These are phyloP conservation scores for Penium margaritaceum DNA, from an alignment of 139 green algal species.

Conservation along the genomic window DNA sequence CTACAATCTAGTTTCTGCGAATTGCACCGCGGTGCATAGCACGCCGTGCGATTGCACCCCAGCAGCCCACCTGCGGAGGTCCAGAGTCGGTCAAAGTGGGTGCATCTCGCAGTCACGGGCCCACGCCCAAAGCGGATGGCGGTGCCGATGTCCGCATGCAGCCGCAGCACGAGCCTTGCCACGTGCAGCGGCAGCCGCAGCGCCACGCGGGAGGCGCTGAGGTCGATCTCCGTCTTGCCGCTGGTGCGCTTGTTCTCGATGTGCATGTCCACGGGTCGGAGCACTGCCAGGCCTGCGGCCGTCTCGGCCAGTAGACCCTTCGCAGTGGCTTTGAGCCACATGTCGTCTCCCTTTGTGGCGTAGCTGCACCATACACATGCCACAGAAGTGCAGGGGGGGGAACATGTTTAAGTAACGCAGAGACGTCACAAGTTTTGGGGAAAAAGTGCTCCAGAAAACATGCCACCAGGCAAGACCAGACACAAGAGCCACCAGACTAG, in stretches of 20 bases:
- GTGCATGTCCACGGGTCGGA: slow-evolving; percentile 23
- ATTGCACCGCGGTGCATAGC: too few relatives aligned
- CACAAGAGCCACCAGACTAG: too few relatives aligned
- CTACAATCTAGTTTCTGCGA: too few relatives aligned
- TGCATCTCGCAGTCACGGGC: slow-evolving; percentile 52
- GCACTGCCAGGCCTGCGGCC: slow-evolving; percentile 6
- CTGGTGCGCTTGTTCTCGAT: neutral
- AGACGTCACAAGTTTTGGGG: too few relatives aligned
- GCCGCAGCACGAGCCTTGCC: slow-evolving; percentile 56
- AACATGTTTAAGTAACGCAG: too few relatives aligned
- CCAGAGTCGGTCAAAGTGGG: slow-evolving; percentile 64
- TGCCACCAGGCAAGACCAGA: too few relatives aligned
- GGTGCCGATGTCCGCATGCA: slow-evolving; percentile 54
- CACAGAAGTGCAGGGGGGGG: too few relatives aligned
- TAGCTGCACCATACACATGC: too few relatives aligned
- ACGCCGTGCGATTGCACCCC: too few relatives aligned
- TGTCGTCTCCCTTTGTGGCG: slow-evolving; percentile 21
- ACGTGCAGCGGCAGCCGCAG: slow-evolving; percentile 63
- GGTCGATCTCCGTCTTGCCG: slow-evolving; percentile 45
- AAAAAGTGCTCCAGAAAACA: too few relatives aligned
- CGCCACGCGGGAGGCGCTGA: slow-evolving; percentile 53
- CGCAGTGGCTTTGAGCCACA: slow-evolving; percentile 1
- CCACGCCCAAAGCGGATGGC: slow-evolving; percentile 36
- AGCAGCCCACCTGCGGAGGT: too few relatives aligned
- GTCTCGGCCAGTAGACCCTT: slow-evolving; percentile 27